Conservation (phyloP, 176 grass and related monocot species). For the Tillandsia leiboldiana region DNA sequence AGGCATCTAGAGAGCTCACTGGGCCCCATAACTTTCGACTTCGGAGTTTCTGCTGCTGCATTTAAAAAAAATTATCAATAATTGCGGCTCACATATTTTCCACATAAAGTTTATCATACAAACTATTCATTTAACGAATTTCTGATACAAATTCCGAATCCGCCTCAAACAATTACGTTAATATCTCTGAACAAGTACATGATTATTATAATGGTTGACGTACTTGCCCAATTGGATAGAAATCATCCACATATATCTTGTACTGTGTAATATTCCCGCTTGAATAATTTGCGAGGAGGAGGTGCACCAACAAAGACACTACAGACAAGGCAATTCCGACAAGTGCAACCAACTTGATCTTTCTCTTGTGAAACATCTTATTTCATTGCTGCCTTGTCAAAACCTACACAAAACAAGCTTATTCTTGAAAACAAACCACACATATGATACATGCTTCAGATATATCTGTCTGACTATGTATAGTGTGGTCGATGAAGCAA, state of each 20-base stretch:
- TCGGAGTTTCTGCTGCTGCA: conserved; percentile 44
- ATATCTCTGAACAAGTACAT: neutral
- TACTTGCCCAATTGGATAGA: conserved; percentile 58
- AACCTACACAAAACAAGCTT: conserved; percentile 18
- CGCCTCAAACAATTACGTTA: neutral
- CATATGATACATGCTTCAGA: neutral
- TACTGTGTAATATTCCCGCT: conserved; percentile 45
- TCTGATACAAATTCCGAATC: neutral
- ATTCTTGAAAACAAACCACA: conserved; percentile 5
- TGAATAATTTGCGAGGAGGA: conserved; percentile 86
- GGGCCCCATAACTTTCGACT: conserved; percentile 81
- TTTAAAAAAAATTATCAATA: conserved; percentile 12
- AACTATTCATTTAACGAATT: neutral
- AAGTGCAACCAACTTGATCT: conserved; percentile 80
- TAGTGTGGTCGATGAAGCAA: too few relatives aligned
- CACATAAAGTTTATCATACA: neutral
- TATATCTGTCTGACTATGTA: too few relatives aligned
- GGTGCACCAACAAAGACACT: conserved; percentile 75
- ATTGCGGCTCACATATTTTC: conserved; percentile 7
- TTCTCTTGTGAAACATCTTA: conserved; percentile 91
- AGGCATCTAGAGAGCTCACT: conserved; percentile 41
- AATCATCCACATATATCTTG: conserved; percentile 47
- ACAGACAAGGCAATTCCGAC: conserved; percentile 68
- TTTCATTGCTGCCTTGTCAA: conserved; percentile 40
- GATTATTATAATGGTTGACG: neutral